These are phyloP conservation scores for Paspalum notatum DNA, from an alignment of 176 grass and related monocot species.

Conservation along the genomic window DNA sequence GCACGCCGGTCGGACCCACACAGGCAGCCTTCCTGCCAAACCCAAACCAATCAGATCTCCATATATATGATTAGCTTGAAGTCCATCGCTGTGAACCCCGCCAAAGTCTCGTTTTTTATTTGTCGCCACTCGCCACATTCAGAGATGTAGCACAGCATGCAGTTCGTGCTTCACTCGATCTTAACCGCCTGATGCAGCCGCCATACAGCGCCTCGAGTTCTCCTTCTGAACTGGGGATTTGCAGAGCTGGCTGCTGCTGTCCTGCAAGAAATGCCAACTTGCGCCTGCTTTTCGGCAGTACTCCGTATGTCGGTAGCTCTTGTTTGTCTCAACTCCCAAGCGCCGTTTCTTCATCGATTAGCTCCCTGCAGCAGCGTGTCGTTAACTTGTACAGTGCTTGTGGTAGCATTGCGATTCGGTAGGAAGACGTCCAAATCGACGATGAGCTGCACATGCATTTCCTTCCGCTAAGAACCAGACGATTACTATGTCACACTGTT, in stretches of 20 bases:
- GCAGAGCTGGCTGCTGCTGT: neutral
- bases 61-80: neutral
- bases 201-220: neutral
- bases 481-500: constrained; percentile 5
- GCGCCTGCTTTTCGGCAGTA: neutral
- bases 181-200: neutral
- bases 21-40: neutral
- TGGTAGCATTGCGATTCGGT: neutral
- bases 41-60: neutral
- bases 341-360: neutral
- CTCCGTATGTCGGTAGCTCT: too few species aligned
- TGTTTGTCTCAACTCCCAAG: too few species aligned
- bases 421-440: constrained; percentile 48
- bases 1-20: constrained; percentile 17
- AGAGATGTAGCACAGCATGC: neutral
- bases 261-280: constrained; percentile 20
- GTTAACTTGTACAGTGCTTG: neutral
- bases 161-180: neutral
- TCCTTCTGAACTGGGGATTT: constrained; percentile 12
- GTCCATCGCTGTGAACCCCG: neutral
- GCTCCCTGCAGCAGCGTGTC: neutral
- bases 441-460: neutral
- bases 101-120: neutral
- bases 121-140: neutral
- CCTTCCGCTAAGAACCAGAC: neutral